These are phyloP conservation scores for Diaporthe vaccinii DNA, from an alignment of 2,329 filamentous ascomycete species.

Conservation along the genomic window DNA sequence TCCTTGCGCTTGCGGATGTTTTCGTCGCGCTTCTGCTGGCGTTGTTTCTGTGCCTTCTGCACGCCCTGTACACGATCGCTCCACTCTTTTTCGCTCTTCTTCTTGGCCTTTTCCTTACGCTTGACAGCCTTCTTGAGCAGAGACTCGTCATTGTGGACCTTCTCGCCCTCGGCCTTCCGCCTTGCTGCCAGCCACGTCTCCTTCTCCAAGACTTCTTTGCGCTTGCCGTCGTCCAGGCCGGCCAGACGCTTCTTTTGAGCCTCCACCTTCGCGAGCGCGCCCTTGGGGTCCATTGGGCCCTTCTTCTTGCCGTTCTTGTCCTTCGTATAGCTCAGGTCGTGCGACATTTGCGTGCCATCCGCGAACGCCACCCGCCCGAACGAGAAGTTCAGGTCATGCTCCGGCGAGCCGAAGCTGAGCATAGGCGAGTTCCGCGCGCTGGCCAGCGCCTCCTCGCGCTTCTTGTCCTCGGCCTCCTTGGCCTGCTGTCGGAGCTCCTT, in stretches of 20 bases:
- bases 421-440: conserved; percentile 72
- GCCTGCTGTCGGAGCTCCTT: conserved; percentile 84
- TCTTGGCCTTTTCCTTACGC: conserved; percentile 90
- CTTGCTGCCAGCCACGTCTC: conserved; percentile 94
- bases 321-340: conserved; percentile 74
- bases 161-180: conserved; percentile 89
- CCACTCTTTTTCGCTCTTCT: conserved; percentile 94
- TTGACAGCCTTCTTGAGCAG: conserved; percentile 95
- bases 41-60: conserved; percentile 80
- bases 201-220: conserved; percentile 90
- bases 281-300: conserved; percentile 86
- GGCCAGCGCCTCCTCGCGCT: conserved; percentile 72
- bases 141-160: conserved; percentile 86
- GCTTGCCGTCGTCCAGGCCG: conserved; percentile 82
- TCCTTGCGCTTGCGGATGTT: conserved; percentile 82
- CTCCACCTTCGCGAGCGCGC: conserved; percentile 87
- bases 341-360: conserved; percentile 85
- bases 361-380: conserved; percentile 94
- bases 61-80: conserved; percentile 79
- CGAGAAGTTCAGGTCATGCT: conserved; percentile 76
- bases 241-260: conserved; percentile 87
- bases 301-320: conserved; percentile 72
- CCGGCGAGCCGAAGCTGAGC: conserved; percentile 61
- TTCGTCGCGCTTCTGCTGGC: conserved; percentile 85
- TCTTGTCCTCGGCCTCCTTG: conserved; percentile 82